These are phyloP conservation scores for Eutrema yunnanense DNA, from an alignment of 345 rosid species.

Conservation along the genomic window DNA sequence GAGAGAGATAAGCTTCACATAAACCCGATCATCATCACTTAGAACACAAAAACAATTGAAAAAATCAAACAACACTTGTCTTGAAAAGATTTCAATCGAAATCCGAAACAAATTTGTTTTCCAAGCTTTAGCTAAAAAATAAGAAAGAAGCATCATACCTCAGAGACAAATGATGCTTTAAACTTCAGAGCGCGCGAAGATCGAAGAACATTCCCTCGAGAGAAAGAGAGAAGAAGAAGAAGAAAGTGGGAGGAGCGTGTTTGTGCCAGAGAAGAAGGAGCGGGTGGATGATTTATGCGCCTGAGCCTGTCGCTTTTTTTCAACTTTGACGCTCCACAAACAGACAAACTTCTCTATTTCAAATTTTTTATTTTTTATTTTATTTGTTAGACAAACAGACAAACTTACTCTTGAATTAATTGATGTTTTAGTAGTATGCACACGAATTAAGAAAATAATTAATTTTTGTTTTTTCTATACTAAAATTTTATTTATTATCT, in stretches of 20 bases:
- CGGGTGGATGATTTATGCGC: slow-evolving; percentile 15
- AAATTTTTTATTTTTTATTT: background rate
- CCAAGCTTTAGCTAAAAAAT: background rate
- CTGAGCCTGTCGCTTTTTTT: slow-evolving; percentile 18
- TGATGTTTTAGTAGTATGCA: too few relatives aligned
- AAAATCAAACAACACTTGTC: background rate
- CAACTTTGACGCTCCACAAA: slow-evolving; percentile 36
- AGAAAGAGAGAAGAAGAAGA: slow-evolving; percentile 3
- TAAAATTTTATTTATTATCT: too few relatives aligned
- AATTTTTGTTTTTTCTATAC: too few relatives aligned
- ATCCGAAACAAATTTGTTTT: background rate
- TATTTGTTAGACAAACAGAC: too few relatives aligned
- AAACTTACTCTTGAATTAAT: too few relatives aligned
- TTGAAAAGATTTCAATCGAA: background rate
- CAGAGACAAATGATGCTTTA: background rate
- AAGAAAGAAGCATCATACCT: slow-evolving; percentile 3
- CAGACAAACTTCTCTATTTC: slow-evolving; percentile 13
- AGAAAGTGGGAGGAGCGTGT: slow-evolving; percentile 39
- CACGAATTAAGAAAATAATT: too few relatives aligned
- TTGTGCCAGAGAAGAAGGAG: slow-evolving; percentile 31
- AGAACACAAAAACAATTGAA: background rate
- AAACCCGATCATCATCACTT: background rate
- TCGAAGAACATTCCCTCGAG: background rate
- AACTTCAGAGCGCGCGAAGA: background rate
- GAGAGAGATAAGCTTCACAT: background rate